Conservation (phyloP, 2,329 filamentous ascomycete genomes). For the Colletotrichum sp. region DNA sequence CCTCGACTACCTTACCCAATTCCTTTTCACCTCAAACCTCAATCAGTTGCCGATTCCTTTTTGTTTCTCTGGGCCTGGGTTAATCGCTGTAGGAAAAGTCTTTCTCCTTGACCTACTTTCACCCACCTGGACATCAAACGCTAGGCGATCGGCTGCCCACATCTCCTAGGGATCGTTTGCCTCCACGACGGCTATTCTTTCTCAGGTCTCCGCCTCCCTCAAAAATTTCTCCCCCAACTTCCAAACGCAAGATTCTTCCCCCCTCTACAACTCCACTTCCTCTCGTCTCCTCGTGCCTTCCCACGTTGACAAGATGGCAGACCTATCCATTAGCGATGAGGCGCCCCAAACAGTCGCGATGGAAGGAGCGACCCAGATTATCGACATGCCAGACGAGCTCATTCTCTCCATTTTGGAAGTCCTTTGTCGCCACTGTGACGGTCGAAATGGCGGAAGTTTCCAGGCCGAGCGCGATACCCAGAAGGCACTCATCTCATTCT, state of each 20-base stretch:
- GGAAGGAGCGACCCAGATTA: neutral
- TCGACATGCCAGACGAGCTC: neutral
- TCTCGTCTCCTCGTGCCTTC: neutral
- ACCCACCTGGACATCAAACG: neutral
- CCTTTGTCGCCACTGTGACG: neutral
- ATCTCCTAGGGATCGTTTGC: fast-evolving
- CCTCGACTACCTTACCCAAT: no score
- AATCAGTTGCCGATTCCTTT: no score
- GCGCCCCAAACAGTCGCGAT: neutral
- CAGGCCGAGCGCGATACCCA: neutral
- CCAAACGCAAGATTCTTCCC: fast-evolving
- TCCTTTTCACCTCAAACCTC: no score
- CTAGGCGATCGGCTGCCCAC: neutral
- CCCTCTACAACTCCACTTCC: fast-evolving
- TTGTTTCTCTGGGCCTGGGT: no score
- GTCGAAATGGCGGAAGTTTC: neutral
- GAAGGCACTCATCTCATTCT: neutral
- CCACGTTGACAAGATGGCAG: neutral
- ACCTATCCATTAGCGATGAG: neutral
- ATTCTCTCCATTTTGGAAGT: neutral
- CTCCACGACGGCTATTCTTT: neutral
- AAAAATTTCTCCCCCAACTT: no score
- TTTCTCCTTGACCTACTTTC: no score
- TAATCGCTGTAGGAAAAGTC: no score
- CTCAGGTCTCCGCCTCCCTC: no score